phyloP scores from a whole-genome alignment of 1,284 basidiomycete species.

The Microbotryum lychnidis-dioicae region DNA sequence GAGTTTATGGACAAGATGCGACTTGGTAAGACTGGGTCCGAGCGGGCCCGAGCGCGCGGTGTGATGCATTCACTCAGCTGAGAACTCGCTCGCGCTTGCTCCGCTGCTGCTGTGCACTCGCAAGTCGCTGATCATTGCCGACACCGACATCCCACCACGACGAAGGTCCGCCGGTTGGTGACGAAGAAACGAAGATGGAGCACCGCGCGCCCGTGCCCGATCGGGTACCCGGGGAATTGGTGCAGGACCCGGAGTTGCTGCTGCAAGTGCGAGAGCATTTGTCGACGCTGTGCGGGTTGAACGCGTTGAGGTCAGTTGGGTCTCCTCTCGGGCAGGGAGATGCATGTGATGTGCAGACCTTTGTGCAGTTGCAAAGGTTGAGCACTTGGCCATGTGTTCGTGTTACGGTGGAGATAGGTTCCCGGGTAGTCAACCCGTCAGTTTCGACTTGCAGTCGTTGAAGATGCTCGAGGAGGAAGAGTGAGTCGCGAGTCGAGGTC shows the following conservation, averaged over 20 bases:
- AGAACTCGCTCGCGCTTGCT: no score
- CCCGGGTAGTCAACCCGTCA: slow-evolving; percentile 87
- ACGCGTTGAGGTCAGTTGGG: slow-evolving; percentile 18
- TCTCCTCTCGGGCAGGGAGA: no score
- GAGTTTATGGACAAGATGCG: not conserved
- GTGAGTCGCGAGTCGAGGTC: slow-evolving; percentile 46
- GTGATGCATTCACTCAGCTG: not conserved
- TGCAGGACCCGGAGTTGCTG: slow-evolving; percentile 25
- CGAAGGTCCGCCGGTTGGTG: no score
- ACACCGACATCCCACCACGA: not conserved
- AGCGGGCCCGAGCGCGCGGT: not conserved
- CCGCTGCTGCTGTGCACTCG: no score
- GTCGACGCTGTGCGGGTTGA: slow-evolving; percentile 23
- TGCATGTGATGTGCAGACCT: no score
- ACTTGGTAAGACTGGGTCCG: not conserved
- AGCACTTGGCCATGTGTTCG: not conserved
- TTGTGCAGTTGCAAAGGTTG: no score
- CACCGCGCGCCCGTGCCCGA: slow-evolving; percentile 25
- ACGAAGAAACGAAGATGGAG: not conserved
- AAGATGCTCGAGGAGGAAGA: slow-evolving; percentile 70
- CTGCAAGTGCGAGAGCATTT: slow-evolving; percentile 29
- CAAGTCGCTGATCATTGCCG: not conserved
- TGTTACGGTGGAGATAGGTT: slow-evolving; percentile 50
- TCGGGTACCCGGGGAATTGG: slow-evolving; percentile 25
- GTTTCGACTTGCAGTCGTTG: slow-evolving; percentile 64